These are phyloP conservation scores for Blastocystis sp. DNA, from an alignment of 352 stramenopile species.

Conservation along the genomic window DNA sequence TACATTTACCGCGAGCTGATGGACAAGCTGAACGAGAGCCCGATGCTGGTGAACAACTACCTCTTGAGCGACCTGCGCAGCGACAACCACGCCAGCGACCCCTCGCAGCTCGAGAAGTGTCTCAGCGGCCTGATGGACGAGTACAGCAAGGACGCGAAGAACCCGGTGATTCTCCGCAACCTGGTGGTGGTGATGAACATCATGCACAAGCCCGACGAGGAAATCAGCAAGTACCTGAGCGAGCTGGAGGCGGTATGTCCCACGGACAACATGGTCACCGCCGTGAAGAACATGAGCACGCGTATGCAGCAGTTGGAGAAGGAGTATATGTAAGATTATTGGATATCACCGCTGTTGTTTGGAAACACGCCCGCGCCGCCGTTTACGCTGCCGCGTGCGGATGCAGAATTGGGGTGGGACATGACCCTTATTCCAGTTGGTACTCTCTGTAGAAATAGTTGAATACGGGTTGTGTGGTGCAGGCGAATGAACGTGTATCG, in stretches of 20 bases:
- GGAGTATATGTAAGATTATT: slow-evolving; percentile 26
- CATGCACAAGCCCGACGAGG: slow-evolving; percentile 39
- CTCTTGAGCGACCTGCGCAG: slow-evolving; percentile 38
- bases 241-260: slow-evolving; percentile 51
- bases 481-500: neutral
- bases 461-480: neutral
- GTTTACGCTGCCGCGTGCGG: neutral
- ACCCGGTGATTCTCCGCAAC: slow-evolving; percentile 27
- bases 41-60: slow-evolving; percentile 65
- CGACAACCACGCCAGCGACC: neutral
- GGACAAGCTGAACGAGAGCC: slow-evolving; percentile 71
- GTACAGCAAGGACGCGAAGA: slow-evolving; percentile 34
- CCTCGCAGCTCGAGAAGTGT: slow-evolving; percentile 29
- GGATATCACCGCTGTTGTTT: neutral
- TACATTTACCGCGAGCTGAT: slow-evolving; percentile 69
- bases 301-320: slow-evolving; percentile 60
- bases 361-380: neutral
- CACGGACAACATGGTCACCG: slow-evolving; percentile 39
- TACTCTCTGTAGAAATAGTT: neutral
- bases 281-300: slow-evolving; percentile 26
- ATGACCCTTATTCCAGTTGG: neutral
- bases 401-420: neutral
- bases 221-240: slow-evolving; percentile 54
- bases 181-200: slow-evolving; percentile 57
- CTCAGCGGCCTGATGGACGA: slow-evolving; percentile 52